Evolutionary conservation across 2,329 filamentous ascomycete species (phyloP), one percentile per base, ranked within the genome.

Genomic region (Ramularia endophylla): DNA sequence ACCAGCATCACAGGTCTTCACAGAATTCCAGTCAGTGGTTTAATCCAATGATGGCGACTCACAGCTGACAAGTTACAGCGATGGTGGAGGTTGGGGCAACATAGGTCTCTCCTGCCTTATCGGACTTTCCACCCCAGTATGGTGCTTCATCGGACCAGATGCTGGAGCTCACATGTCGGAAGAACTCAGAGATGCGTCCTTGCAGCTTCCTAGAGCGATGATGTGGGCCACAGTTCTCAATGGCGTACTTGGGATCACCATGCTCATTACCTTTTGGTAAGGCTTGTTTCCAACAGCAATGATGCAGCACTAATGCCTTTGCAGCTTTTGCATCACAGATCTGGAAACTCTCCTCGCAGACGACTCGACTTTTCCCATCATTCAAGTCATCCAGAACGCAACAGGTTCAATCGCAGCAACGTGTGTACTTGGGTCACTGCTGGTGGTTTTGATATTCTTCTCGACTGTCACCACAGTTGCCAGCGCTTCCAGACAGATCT

Each of bases 151-250:
- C 32, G 55, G 57, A 18, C 47, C 44, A 9, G 67, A 69, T 43
- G 64, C 64, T 8, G 64, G 64, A 17, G 55, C 57, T 8, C 59
- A 61, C 37, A 61, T 61, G 59, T 56, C 54, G 9, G 60, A 63
- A 40, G 60, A 63, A 32, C 39, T 62, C 31, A 52, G 56, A 37
- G 62, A 69, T 36, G 67, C 67, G 2, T 62, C 62, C 22, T 59
- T 64, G n/a, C 62, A 64, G 15, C 61, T 71, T 2, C 68, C 68
- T 2, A 56, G 57, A 25, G 65, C 65, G 7, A 69, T 69, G 63
- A 61, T 71, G 28, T 63, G 64, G 47, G 59, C 61, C 3, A 70
- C 65, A 28, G 46, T 63, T n/a, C 51, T 62, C 12, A 65, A 64
- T 40, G 58, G 55, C 22, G 46, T 60, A 5, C 46, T 63, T 12